Evolutionary conservation across 768 basidiomycete genomes (phyloP).

Genomic region (Termitomyces sp.): DNA sequence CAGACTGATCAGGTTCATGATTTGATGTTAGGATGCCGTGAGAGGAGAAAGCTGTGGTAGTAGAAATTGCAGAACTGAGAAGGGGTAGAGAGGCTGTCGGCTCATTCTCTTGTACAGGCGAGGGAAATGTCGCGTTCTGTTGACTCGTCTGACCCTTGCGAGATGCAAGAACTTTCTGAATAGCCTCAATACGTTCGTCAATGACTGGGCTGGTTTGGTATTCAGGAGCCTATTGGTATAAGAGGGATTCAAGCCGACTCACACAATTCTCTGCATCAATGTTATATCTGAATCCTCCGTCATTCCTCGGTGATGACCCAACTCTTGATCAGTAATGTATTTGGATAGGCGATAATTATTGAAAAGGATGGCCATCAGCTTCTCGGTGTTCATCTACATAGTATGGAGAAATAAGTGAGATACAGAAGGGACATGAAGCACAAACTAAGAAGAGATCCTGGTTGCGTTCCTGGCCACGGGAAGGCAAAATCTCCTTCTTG

Average conservation of each 20-base stretch:
- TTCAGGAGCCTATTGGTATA: neutral
- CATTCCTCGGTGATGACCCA: slow-evolving; percentile 15
- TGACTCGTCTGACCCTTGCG: slow-evolving; percentile 11
- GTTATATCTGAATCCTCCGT: slow-evolving; percentile 35
- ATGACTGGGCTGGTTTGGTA: slow-evolving; percentile 28
- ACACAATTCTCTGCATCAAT: slow-evolving; percentile 41
- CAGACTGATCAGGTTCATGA: neutral
- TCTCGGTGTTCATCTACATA: slow-evolving; percentile 28
- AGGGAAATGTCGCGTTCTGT: neutral
- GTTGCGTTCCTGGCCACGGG: slow-evolving; percentile 14
- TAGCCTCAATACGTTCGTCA: slow-evolving; percentile 34
- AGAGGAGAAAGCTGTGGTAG: neutral
- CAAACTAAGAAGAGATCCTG: slow-evolving; percentile 27
- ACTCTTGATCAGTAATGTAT: slow-evolving; percentile 19
- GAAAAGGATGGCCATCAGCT: slow-evolving; percentile 25
- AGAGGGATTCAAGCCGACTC: neutral
- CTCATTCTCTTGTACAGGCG: neutral
- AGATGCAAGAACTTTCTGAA: slow-evolving; percentile 32
- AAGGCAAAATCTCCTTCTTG: neutral
- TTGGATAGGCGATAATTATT: slow-evolving; percentile 25
- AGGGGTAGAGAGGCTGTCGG: neutral
- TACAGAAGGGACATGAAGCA: neutral
- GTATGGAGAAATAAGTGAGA: neutral
- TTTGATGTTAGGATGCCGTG: neutral
- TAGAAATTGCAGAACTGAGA: neutral